Conservation (phyloP, 2,329 filamentous ascomycete genomes). For the Pseudocercospora pini-densiflorae region DNA sequence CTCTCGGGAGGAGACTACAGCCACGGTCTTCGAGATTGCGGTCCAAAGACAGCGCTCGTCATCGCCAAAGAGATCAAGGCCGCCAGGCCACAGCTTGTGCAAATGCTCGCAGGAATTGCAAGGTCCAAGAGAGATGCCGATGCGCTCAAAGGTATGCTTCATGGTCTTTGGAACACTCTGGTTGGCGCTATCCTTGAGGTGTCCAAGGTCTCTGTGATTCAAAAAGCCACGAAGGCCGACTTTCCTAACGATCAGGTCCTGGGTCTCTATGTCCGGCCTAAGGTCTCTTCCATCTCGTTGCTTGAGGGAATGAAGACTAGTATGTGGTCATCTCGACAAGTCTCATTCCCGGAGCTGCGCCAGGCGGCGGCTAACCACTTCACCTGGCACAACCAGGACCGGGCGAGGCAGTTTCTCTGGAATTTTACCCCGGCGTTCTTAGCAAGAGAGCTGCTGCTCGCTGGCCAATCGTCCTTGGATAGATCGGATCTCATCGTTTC, state of each 20-base stretch:
- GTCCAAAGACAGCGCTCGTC: not conserved
- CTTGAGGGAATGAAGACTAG: not conserved
- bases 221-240: not conserved
- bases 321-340: not conserved
- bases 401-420: slow-evolving; percentile 8
- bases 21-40: not conserved
- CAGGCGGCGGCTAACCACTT: not conserved
- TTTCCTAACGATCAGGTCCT: not conserved
- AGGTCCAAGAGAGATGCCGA: not conserved
- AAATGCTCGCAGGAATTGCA: not conserved
- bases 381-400: slow-evolving; percentile 5
- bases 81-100: not conserved
- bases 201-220: too few species aligned
- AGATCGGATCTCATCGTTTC: not conserved
- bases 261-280: not conserved
- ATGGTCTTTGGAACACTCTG: too few species aligned
- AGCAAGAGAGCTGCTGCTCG: not conserved
- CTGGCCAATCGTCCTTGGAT: not conserved
- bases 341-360: not conserved
- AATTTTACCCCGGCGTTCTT: not conserved
- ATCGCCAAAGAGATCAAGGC: not conserved
- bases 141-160: too few species aligned
- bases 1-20: slow-evolving; percentile 5
- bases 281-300: not conserved
- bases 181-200: too few species aligned